These are phyloP conservation scores for Eucalyptus guilfoylei DNA, from an alignment of 345 rosid genomes.

Conservation along the genomic window DNA sequence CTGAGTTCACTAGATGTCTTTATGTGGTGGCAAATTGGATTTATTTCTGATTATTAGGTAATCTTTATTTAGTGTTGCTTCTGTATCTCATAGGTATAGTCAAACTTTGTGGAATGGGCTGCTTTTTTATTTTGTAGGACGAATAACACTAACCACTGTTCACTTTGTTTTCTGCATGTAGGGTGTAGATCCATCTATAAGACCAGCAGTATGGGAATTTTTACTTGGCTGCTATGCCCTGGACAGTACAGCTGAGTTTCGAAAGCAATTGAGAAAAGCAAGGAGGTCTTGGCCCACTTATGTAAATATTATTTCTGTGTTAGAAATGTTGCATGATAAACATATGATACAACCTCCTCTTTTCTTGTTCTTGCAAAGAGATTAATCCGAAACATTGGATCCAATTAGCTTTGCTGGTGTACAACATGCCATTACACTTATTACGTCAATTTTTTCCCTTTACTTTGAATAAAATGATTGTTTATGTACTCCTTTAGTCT, in stretches of 20 bases:
- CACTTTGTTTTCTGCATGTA: conserved; percentile 12
- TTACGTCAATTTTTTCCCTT: not conserved
- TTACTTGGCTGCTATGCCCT: conserved; percentile 77
- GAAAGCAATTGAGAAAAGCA: conserved; percentile 59
- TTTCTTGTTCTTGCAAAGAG: not conserved
- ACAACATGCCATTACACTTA: not conserved
- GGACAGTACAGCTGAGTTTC: conserved; percentile 68
- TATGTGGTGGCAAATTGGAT: not conserved
- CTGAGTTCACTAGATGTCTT: not conserved
- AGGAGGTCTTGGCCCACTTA: conserved; percentile 41
- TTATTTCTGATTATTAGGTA: not conserved
- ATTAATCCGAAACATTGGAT: not conserved
- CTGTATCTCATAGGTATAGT: not conserved
- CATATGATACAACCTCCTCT: not conserved
- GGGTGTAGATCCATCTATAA: conserved; percentile 89
- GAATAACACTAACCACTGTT: not conserved
- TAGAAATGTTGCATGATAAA: not conserved
- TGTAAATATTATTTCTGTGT: not conserved
- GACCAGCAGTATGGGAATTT: conserved; percentile 96
- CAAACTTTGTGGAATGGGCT: not conserved
- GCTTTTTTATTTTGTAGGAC: not conserved
- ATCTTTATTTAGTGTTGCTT: not conserved
- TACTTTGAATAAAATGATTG: not conserved
- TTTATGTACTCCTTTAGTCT: not conserved
- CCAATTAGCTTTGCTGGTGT: not conserved